Percentiles rank a stretch among this genome's conserved stretches.
Evolutionary conservation across 805 yeast genomes (phyloP).

Genomic region (Lipomyces spencermartinsiae): DNA sequence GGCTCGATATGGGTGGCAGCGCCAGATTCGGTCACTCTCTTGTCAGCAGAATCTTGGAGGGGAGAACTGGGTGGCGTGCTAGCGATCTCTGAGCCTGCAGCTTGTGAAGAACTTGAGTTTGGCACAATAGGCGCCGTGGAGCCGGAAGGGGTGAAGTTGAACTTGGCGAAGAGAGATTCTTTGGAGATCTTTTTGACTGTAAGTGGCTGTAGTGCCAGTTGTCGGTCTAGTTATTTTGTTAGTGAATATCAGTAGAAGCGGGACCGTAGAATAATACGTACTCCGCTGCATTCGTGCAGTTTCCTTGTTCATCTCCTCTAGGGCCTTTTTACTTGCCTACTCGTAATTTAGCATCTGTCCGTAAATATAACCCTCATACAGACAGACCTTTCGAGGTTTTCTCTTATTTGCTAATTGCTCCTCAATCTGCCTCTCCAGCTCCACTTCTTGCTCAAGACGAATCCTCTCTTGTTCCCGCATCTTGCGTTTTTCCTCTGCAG

Average conservation of each 20-base stretch:
- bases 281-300: constrained; percentile 35
- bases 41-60: neutral
- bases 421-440: constrained; percentile 5
- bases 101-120: neutral
- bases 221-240: constrained; percentile 18
- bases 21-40: neutral
- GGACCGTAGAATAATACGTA: neutral
- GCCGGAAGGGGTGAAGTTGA: constrained; percentile 19
- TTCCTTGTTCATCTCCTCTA: constrained; percentile 34
- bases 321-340: constrained; percentile 36
- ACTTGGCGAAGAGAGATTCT: constrained; percentile 25
- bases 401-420: neutral
- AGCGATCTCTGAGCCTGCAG: neutral
- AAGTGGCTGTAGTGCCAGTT: constrained; percentile 25
- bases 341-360: neutral
- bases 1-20: neutral
- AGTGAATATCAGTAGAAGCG: neutral
- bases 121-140: neutral
- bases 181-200: constrained; percentile 23
- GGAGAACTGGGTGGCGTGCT: neutral
- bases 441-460: constrained; percentile 17
- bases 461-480: constrained; percentile 10
- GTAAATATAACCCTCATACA: no score
- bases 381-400: constrained; percentile 13
- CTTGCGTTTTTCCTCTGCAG: constrained; percentile 15